Percentiles rank a stretch among this genome's conserved stretches.
phyloP scores from a whole-genome alignment of 306 rosid genomes.

The Quercus cerris region DNA sequence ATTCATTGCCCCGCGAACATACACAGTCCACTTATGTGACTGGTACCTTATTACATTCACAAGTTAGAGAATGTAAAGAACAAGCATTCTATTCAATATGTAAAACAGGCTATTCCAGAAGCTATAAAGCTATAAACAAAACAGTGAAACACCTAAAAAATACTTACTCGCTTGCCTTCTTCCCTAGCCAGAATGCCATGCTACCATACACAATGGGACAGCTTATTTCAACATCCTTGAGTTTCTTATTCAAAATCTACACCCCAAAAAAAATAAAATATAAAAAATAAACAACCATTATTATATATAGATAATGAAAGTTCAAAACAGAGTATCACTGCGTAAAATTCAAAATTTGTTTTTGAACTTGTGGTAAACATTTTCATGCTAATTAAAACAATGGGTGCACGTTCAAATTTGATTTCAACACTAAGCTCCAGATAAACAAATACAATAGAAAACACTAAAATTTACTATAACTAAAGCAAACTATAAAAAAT shows the following conservation, averaged over 20 bases:
- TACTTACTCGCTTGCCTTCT: constrained; percentile 86
- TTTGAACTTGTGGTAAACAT: background rate
- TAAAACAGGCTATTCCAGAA: constrained; percentile 5
- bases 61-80: constrained; percentile 14
- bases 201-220: constrained; percentile 81
- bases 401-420: background rate
- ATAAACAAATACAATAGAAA: background rate
- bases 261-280: background rate
- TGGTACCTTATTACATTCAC: constrained; percentile 48
- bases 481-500: constrained; percentile 1
- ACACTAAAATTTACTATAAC: background rate
- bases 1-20: constrained; percentile 72
- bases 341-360: background rate
- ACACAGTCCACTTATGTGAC: constrained; percentile 80
- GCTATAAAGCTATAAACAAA: constrained; percentile 13
- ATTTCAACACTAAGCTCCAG: background rate
- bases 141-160: constrained; percentile 13
- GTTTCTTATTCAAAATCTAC: constrained; percentile 59
- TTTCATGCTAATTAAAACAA: background rate
- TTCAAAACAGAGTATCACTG: background rate
- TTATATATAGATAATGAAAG: background rate
- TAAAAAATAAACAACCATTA: constrained; percentile 8
- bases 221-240: constrained; percentile 67
- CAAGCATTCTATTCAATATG: background rate
- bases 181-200: constrained; percentile 84